A percentile compares a stretch with the other conserved stretches of the same genome.
Evolutionary conservation across 805 yeast genomes (phyloP).

Genomic region (Barnettozyma californica): DNA sequence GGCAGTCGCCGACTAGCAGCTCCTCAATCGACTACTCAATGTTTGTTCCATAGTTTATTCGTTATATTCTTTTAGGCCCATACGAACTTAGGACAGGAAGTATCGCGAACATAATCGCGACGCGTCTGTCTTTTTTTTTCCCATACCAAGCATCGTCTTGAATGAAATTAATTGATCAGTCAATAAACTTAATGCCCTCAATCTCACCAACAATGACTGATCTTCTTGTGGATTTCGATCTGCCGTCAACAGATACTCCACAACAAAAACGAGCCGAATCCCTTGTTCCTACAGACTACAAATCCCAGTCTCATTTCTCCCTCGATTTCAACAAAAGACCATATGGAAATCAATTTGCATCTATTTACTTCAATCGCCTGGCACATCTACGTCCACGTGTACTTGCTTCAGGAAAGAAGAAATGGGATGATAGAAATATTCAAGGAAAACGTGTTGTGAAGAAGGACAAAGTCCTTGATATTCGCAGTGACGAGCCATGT

Average conservation of each 20-base stretch:
- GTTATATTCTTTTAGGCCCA: too few relatives aligned
- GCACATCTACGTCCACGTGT: constrained; percentile 42
- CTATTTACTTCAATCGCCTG: constrained; percentile 51
- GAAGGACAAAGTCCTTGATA: constrained; percentile 55
- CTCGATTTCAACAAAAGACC: constrained; percentile 32
- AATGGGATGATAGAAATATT: constrained; percentile 52
- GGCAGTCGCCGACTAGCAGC: too few relatives aligned
- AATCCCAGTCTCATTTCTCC: constrained; percentile 9
- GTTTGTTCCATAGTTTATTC: too few relatives aligned
- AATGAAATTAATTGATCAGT: not conserved
- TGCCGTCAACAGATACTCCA: not conserved
- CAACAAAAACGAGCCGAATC: not conserved
- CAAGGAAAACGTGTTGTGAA: constrained; percentile 32
- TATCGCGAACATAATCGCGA: not conserved
- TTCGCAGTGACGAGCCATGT: constrained; percentile 52
- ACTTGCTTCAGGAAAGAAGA: constrained; percentile 37
- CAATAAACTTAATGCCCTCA: not conserved
- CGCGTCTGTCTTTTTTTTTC: not conserved
- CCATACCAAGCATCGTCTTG: too few relatives aligned
- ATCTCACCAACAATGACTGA: not conserved
- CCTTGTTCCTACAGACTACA: constrained; percentile 10
- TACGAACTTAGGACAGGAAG: too few relatives aligned
- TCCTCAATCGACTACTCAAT: too few relatives aligned
- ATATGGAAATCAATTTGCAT: constrained; percentile 53
- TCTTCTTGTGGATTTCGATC: not conserved